phyloP scores from a whole-genome alignment of 2,329 filamentous ascomycete genomes.

The Endoconidiophora polonica region DNA sequence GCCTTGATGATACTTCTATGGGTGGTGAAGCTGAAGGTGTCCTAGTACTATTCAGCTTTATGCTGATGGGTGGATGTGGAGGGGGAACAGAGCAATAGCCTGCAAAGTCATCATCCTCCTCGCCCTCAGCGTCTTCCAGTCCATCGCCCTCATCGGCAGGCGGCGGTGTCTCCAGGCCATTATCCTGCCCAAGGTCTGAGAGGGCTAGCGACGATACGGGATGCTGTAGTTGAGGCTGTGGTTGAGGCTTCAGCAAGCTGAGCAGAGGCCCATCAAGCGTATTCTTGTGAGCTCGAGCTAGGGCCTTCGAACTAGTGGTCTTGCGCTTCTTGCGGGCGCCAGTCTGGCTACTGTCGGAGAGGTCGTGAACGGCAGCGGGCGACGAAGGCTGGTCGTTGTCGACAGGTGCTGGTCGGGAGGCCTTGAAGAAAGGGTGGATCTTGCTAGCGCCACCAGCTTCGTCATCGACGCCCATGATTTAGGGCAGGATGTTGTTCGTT shows the following conservation, averaged over 20 bases:
- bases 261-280: slow-evolving; percentile 8
- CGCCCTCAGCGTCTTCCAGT: slow-evolving; percentile 9
- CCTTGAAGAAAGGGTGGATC: slow-evolving; percentile 12
- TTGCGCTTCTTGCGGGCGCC: slow-evolving; percentile 11
- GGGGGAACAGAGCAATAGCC: not conserved
- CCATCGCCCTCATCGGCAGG: slow-evolving; percentile 4
- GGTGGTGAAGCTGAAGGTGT: slow-evolving; percentile 6
- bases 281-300: not conserved
- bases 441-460: not conserved
- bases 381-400: not conserved
- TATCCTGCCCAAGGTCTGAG: not conserved
- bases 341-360: slow-evolving; percentile 5
- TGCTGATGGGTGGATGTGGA: not conserved
- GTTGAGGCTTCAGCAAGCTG: slow-evolving; percentile 7
- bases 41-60: not conserved
- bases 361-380: not conserved
- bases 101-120: slow-evolving; percentile 6
- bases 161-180: slow-evolving; percentile 6
- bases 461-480: not conserved
- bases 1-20: not conserved
- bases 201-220: not conserved
- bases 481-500: not conserved
- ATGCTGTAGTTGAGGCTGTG: too few relatives aligned
- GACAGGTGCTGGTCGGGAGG: slow-evolving; percentile 1
- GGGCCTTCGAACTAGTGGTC: not conserved